Evolutionary conservation across 2,329 filamentous ascomycete species (phyloP).

Genomic region (Sarocladium kiliense): DNA sequence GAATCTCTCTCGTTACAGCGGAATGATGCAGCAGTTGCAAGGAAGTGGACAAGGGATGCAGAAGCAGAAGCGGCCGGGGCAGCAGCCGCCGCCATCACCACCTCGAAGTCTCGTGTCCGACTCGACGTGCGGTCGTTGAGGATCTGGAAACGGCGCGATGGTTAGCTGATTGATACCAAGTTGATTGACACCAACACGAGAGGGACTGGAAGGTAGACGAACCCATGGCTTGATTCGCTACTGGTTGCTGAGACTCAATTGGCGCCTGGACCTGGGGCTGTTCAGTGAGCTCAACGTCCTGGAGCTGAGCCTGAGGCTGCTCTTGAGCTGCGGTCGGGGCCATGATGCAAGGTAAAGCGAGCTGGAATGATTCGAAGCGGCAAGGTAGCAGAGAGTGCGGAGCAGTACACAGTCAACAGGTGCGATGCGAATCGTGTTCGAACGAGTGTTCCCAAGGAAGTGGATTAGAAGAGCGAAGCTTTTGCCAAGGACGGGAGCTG

Average conservation of each 20-base stretch:
- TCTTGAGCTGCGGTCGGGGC: not conserved
- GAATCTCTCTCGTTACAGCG: conserved; percentile 1
- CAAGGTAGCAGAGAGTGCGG: not conserved
- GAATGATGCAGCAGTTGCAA: conserved; percentile 32
- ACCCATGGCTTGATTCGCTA: conserved; percentile 2
- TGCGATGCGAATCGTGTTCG: too few species aligned
- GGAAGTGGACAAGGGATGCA: conserved; percentile 32
- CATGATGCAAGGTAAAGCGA: not conserved
- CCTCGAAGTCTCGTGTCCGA: conserved; percentile 21
- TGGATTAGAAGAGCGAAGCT: conserved; percentile 1
- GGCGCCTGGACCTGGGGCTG: not conserved
- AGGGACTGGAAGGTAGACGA: not conserved
- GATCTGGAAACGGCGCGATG: conserved; percentile 14
- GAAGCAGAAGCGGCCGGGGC: conserved; percentile 34
- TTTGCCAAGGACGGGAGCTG: conserved; percentile 4
- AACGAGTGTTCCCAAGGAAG: too few species aligned
- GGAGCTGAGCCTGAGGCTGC: not conserved
- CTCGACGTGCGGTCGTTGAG: conserved; percentile 16
- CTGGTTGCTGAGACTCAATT: not conserved
- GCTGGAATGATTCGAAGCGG: not conserved
- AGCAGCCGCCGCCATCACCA: conserved; percentile 20
- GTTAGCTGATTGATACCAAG: too few species aligned
- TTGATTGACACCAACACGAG: too few species aligned
- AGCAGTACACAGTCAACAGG: too few species aligned
- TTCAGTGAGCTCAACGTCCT: conserved; percentile 1